Percentiles rank a stretch among this genome's conserved stretches.
phyloP scores from a whole-genome alignment of 2,329 filamentous ascomycete species.

The Aspergillus phoenicis region DNA sequence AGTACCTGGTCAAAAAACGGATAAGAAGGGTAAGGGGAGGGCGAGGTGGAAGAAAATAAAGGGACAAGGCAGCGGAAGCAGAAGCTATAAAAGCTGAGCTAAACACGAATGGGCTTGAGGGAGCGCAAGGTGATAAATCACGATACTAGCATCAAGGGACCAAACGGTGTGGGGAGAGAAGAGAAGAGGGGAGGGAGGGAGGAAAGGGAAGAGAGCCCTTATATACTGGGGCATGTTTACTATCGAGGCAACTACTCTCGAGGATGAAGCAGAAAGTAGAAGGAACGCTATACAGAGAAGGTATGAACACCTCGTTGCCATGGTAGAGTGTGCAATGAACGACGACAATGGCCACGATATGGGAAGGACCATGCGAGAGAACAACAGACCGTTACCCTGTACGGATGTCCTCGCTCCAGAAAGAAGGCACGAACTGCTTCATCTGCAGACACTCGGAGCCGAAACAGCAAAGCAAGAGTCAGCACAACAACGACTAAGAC shows the following conservation, averaged over 20 bases:
- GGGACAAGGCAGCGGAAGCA: slow-evolving; percentile 10
- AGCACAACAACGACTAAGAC: too few relatives aligned
- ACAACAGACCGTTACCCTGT: background rate
- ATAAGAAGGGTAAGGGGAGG: slow-evolving; percentile 8
- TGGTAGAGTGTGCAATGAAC: background rate
- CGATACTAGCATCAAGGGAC: slow-evolving; percentile 24
- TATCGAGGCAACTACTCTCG: background rate
- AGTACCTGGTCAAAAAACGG: slow-evolving; percentile 14
- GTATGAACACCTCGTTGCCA: background rate
- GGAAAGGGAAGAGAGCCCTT: slow-evolving; percentile 1
- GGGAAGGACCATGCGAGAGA: background rate
- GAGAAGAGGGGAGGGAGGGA: slow-evolving; percentile 14
- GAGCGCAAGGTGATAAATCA: slow-evolving; percentile 18
- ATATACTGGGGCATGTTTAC: background rate
- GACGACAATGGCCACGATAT: background rate
- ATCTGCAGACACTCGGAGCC: too few relatives aligned
- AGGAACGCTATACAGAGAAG: background rate
- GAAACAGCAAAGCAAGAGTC: too few relatives aligned
- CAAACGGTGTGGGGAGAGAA: slow-evolving; percentile 17
- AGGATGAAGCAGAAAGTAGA: background rate
- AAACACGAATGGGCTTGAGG: slow-evolving; percentile 21
- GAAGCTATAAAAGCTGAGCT: slow-evolving; percentile 9
- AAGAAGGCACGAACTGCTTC: too few relatives aligned
- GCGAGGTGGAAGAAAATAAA: background rate
- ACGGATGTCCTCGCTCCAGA: background rate